Evolutionary conservation across 192 early-diverging fungal species (phyloP).

Genomic region (Geranomyces michiganensis): DNA sequence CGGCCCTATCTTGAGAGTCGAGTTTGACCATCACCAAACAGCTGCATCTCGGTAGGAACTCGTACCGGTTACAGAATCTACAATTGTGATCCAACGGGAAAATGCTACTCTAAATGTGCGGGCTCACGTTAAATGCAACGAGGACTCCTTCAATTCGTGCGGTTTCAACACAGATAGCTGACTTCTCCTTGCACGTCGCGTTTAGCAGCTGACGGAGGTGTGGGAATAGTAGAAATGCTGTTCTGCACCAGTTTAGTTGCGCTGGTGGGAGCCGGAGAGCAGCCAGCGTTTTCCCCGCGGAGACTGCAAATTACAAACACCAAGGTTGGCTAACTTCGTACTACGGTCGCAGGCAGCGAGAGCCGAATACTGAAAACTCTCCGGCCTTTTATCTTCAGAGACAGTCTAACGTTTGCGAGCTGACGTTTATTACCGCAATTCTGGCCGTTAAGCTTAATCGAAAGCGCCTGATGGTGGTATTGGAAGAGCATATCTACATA

Average conservation of each 20-base stretch:
- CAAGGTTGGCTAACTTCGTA: constrained; percentile 62
- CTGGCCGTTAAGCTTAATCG: constrained; percentile 95
- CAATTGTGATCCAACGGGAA: constrained; percentile 96
- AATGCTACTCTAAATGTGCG: constrained; percentile 84
- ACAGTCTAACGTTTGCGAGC: constrained; percentile 96
- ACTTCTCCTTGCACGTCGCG: neutral
- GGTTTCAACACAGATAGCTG: neutral
- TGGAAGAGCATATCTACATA: constrained; percentile 95
- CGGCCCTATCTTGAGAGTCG: too few species aligned
- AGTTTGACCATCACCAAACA: constrained; percentile 8
- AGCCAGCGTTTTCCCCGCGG: constrained; percentile 82
- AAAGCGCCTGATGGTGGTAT: constrained; percentile 86
- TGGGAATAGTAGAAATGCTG: constrained; percentile 96
- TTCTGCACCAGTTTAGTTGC: constrained; percentile 97
- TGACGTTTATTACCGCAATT: constrained; percentile 90
- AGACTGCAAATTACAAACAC: constrained; percentile 95
- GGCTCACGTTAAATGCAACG: neutral
- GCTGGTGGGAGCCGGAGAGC: constrained; percentile 91
- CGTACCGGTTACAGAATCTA: constrained; percentile 90
- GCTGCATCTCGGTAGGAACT: constrained; percentile 87
- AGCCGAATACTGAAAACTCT: constrained; percentile 6
- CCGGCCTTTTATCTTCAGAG: constrained; percentile 53
- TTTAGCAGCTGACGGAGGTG: constrained; percentile 74
- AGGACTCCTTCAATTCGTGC: neutral
- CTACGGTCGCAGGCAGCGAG: neutral